Base-by-base conservation (phyloP, 1,284 basidiomycete species). In the Jaminaea rosea region DNA sequence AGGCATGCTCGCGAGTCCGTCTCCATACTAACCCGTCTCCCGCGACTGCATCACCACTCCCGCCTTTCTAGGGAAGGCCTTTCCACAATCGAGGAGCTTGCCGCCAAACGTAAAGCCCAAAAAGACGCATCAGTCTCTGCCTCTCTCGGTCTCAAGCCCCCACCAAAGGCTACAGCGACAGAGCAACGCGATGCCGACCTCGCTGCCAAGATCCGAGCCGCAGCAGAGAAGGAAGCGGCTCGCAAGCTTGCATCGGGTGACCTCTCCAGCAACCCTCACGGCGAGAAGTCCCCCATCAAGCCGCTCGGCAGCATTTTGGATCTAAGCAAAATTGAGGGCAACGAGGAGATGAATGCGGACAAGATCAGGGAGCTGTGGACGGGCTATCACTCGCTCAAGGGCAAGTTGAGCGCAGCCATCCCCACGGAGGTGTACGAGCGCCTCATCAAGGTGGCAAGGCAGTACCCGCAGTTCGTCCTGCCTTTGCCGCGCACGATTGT, bases 351-450 rank as follows among this genome's bases (percentile, higher is more conserved):
- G n/a, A 47, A 59, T 11, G 27, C 54, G 0, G 62, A 64, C 26
- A 64, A 49, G 11, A 63, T 73, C 37, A 49, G 56, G 46, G 60
- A 72, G 47, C 63, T 73, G 3, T 73, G 71, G 71, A 65, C 71
- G 3, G 59, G 55, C 17, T 73, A 72, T 45, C 71, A 73, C 55
- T 62, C 52, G 11, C 45, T 72, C 47, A 65, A 63, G 53, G 67
- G 69, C 60, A 72, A 72, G 52, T 57, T 73, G 11, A 71, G 66
- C 1, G 71, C 69, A 0, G 71, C 67, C 8, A 59, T 73, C 10
- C 68, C 71, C 1, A 47, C 59, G 1, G 45, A 52, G 26, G 59
- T 58, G 34, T 73, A 73, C 47, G 46, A 44, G 42, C 50, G 55
- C 19, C 60, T 73, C 60, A 31, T 68, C 7, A 51, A 51, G 15